These are phyloP conservation scores for Fonsecaea multimorphosa DNA, from an alignment of 2,329 filamentous ascomycete species.

Conservation along the genomic window DNA sequence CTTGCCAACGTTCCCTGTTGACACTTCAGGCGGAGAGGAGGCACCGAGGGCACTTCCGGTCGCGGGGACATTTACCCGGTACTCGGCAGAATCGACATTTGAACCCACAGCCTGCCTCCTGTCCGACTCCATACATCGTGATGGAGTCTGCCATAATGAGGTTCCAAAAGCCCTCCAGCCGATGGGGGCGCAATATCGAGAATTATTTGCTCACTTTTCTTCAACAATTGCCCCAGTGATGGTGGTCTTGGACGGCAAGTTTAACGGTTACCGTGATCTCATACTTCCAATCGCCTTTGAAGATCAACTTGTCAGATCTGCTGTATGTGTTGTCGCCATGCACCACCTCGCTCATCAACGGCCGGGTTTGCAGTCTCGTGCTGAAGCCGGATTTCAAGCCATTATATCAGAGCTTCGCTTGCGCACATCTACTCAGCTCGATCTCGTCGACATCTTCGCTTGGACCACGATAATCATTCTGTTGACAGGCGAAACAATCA, in stretches of 20 bases:
- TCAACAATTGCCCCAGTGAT: constrained; percentile 42
- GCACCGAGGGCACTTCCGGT: background rate
- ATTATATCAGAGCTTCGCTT: constrained; percentile 17
- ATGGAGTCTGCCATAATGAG: background rate
- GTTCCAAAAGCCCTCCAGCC: constrained; percentile 11
- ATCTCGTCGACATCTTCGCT: constrained; percentile 19
- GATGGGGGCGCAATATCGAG: constrained; percentile 2
- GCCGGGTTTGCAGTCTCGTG: constrained; percentile 23
- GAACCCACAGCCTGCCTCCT: background rate
- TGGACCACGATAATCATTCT: constrained; percentile 32
- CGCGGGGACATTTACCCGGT: background rate
- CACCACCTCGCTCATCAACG: constrained; percentile 37
- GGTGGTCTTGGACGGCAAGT: constrained; percentile 42
- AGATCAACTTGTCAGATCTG: constrained; percentile 39
- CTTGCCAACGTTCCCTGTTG: background rate
- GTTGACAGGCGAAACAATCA: constrained; percentile 41
- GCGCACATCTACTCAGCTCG: constrained; percentile 1
- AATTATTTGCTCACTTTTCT: constrained; percentile 33
- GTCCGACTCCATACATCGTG: background rate
- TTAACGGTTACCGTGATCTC: constrained; percentile 43
- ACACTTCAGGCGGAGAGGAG: background rate
- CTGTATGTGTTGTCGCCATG: constrained; percentile 39
- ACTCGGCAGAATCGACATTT: background rate
- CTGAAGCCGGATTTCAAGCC: constrained; percentile 28
- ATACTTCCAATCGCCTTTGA: constrained; percentile 42